Conservation (phyloP, 768 basidiomycete genomes). For the Suillus variegatus region DNA sequence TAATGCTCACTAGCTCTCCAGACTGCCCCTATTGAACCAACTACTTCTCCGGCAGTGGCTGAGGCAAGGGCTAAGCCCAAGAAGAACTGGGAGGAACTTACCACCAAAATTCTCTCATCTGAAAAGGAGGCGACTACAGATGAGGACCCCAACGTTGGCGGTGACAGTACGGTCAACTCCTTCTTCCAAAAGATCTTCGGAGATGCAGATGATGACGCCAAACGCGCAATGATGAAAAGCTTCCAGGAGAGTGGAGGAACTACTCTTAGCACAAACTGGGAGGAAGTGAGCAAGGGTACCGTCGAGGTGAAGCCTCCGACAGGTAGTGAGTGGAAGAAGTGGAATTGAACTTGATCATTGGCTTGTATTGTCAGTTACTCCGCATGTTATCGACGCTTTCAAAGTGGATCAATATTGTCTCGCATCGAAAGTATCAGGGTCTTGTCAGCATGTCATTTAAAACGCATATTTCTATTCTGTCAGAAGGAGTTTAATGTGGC, state of each 20-base stretch:
- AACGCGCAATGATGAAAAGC: slow-evolving; percentile 97
- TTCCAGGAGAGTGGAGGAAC: slow-evolving; percentile 95
- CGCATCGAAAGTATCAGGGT: neutral
- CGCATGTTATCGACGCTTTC: slow-evolving; percentile 14
- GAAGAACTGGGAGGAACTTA: slow-evolving; percentile 93
- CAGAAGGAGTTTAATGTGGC: neutral
- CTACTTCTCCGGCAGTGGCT: slow-evolving; percentile 38
- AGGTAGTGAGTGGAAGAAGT: slow-evolving; percentile 84
- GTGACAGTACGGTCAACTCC: slow-evolving; percentile 80
- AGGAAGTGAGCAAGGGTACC: slow-evolving; percentile 69
- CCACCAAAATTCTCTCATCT: slow-evolving; percentile 58
- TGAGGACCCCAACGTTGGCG: slow-evolving; percentile 88
- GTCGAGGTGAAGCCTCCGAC: slow-evolving; percentile 83
- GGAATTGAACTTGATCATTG: slow-evolving; percentile 42
- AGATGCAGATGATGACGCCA: slow-evolving; percentile 90
- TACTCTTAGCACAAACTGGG: slow-evolving; percentile 95
- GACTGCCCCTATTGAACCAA: slow-evolving; percentile 25
- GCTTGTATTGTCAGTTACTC: slow-evolving; percentile 7
- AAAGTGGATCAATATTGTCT: slow-evolving; percentile 7
- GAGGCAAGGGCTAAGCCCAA: slow-evolving; percentile 38
- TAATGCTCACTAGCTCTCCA: slow-evolving; percentile 20
- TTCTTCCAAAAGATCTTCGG: slow-evolving; percentile 93
- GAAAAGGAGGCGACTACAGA: slow-evolving; percentile 72
- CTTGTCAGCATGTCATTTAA: neutral
- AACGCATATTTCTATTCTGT: neutral